Base-by-base conservation (phyloP, 2,329 filamentous ascomycete genomes). In the Colletotrichum falcatum region DNA sequence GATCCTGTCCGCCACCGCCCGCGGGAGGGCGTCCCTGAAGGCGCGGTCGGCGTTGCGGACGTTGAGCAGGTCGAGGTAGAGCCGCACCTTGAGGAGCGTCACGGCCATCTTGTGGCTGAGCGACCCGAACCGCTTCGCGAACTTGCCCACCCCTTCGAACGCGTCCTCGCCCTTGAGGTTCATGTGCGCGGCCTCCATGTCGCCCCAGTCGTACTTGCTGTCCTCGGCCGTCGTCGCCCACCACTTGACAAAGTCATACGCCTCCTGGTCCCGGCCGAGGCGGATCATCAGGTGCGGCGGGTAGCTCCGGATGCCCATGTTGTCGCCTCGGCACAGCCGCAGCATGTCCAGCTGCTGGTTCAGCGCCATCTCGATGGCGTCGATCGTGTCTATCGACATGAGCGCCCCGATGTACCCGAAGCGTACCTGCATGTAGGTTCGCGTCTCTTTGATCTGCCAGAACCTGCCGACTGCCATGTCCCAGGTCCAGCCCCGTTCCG, bases 181-280 rank as follows among this genome's bases (percentile, higher is more conserved):
- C 61, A 77, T 71, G 37, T 71, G 75, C 16, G 75, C 75, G 6
- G 71, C 39, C 9, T 44, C 53, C 62, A 68, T 66, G 54, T 78
- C 44, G 0, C 53, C 69, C 73, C 72, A 76, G 53, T 76, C 73
- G 35, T 76, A 75, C 30, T 51, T 20, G 26, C 59, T 66, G 18
- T 75, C 26, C 0, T 48, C 3, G 1, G 72, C 72, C 1, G 58
- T 69, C 0, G 73, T 77, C 0, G 73, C 77, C 67, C 76, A 80
- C 77, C 79, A 81, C 73, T 79, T 82, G 3, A 80, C 56, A 46
- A 84, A 83, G 64, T 84, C 81, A 70, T 85, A 86, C 73, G 80
- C 83, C n/a, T 85, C 84, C 73, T 88, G 85, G 66, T 88, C 86
- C 51, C 75, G 78, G 26, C 80, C 80, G 8, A 88, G 78, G 3